A percentile compares a stretch with the other conserved stretches of the same genome.
These are phyloP conservation scores for Paecilomyces sp. DNA, from an alignment of 2,329 filamentous ascomycete genomes.

Conservation along the genomic window DNA sequence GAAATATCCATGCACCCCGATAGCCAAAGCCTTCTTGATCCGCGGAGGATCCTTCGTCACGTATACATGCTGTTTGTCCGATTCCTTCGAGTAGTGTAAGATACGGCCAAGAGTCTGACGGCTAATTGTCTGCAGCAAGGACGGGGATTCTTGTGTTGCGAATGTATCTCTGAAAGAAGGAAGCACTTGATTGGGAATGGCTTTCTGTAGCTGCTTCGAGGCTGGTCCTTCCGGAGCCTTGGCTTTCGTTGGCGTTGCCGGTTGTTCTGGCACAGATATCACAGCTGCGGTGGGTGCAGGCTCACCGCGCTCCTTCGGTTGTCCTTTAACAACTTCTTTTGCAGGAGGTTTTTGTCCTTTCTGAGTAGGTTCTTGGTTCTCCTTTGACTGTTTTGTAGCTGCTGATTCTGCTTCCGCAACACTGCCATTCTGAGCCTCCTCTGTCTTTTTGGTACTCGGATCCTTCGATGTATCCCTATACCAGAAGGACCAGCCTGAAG, in stretches of 20 bases:
- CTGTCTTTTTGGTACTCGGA: slow-evolving; percentile 12
- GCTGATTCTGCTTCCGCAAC: slow-evolving; percentile 14
- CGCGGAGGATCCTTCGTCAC: slow-evolving; percentile 61
- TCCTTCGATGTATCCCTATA: slow-evolving; percentile 26
- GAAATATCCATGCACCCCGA: slow-evolving; percentile 91
- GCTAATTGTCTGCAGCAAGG: slow-evolving; percentile 54
- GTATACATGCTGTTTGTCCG: slow-evolving; percentile 61
- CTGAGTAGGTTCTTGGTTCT: slow-evolving; percentile 12
- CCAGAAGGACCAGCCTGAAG: slow-evolving; percentile 37
- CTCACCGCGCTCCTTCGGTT: slow-evolving; percentile 15
- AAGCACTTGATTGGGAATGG: slow-evolving; percentile 41
- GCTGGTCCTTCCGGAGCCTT: slow-evolving; percentile 21
- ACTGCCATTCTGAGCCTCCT: slow-evolving; percentile 20
- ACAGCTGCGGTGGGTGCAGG: slow-evolving; percentile 15
- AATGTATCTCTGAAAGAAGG: slow-evolving; percentile 43
- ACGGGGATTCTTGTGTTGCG: slow-evolving; percentile 43
- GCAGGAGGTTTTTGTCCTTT: slow-evolving; percentile 17
- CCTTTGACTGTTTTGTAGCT: slow-evolving; percentile 9
- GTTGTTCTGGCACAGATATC: slow-evolving; percentile 11
- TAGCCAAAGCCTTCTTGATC: slow-evolving; percentile 80
- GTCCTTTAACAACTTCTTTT: slow-evolving; percentile 23
- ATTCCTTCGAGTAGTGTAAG: slow-evolving; percentile 48
- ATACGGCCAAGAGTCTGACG: slow-evolving; percentile 20
- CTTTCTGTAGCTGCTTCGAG: slow-evolving; percentile 28
- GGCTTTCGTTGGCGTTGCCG: slow-evolving; percentile 10